Evolutionary conservation across 495 filamentous ascomycete species (phyloP), one percentile per base, ranked within the genome.

Genomic region (Astrocystis sublimbata): DNA sequence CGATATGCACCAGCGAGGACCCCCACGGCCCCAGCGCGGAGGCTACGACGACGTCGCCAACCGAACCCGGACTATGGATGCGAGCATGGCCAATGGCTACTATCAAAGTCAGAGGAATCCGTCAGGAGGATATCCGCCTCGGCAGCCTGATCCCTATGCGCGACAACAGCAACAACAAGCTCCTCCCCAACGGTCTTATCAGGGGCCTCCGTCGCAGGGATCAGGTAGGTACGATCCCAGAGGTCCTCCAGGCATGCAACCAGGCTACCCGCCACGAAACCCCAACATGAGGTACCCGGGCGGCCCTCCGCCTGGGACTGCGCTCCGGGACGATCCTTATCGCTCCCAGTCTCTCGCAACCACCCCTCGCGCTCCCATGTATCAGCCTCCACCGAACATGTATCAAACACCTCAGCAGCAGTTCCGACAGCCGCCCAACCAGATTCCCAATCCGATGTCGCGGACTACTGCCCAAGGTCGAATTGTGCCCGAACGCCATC

Each of bases 321-420:
- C 92, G 30, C 68, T 93, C 69, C 96, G 93, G 70, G 85, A 89
- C 7, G 93, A 97, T 74, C 79, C 88, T 13, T 93, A 89, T 75
- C 85, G 93, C 43, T 96, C 96, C 31, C 89, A 93, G 61, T 97
- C 94, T n/a, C 86, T 99, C 78, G 93, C 92, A 43, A 85, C 82
- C 58, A 81, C 84, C 64, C 81, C 84, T 50, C 84, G 90, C 35
- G 89, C 86, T 4, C 83, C 83, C 21, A 77, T 84, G 64, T 90
- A 89, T 68, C 84, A 85, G 33, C 79, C 79, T 30, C 83, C 86
- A n/a, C 83, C 87, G 10, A 86, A 76, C 65, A 83, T 80, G 43
- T 92, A 88, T 73, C 85, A 88, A 59, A 78, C 85, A 7, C 85
- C 90, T 31, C 87, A 87, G 19, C 87, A 87, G 19, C 88, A 85